phyloP scores from a whole-genome alignment of 805 yeast species.

The Danielozyma ontarioensis region DNA sequence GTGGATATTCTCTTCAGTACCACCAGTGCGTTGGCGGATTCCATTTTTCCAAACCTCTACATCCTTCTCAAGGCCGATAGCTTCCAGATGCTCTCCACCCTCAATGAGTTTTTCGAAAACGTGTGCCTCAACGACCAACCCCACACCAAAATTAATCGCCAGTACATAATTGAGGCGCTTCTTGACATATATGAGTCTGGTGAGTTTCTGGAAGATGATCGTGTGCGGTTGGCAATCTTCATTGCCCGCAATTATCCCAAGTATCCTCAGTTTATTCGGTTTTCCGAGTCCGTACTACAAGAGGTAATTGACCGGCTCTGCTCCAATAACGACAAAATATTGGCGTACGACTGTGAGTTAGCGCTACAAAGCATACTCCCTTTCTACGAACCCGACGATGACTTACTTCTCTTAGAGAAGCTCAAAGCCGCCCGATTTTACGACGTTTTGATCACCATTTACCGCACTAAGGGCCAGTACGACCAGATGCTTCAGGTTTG shows the following conservation, averaged over 20 bases:
- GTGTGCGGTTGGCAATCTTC: slow-evolving; percentile 54
- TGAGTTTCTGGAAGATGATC: slow-evolving; percentile 17
- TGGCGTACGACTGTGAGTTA: slow-evolving; percentile 61
- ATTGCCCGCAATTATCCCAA: slow-evolving; percentile 79
- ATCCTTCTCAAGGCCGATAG: slow-evolving; percentile 52
- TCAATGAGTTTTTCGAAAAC: slow-evolving; percentile 85
- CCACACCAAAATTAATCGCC: slow-evolving; percentile 51
- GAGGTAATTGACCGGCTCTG: slow-evolving; percentile 49
- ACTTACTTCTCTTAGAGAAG: slow-evolving; percentile 42
- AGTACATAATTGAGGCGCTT: slow-evolving; percentile 70
- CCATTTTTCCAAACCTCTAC: slow-evolving; percentile 61
- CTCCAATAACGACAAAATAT: slow-evolving; percentile 21
- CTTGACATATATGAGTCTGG: slow-evolving; percentile 49
- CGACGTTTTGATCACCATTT: slow-evolving; percentile 55
- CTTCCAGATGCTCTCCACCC: slow-evolving; percentile 54
- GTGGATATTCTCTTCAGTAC: slow-evolving; percentile 9
- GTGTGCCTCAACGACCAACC: slow-evolving; percentile 62
- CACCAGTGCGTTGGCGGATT: neutral
- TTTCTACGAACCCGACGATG: slow-evolving; percentile 54
- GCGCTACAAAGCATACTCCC: slow-evolving; percentile 72
- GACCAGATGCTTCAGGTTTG: slow-evolving; percentile 53
- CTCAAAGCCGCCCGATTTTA: slow-evolving; percentile 52
- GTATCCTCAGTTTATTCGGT: slow-evolving; percentile 72
- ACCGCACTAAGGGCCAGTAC: slow-evolving; percentile 47
- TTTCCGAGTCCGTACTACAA: slow-evolving; percentile 56